Evolutionary conservation across 2,329 filamentous ascomycete species (phyloP), one percentile per base, ranked within the genome.

Genomic region (Aureobasidium sp.): DNA sequence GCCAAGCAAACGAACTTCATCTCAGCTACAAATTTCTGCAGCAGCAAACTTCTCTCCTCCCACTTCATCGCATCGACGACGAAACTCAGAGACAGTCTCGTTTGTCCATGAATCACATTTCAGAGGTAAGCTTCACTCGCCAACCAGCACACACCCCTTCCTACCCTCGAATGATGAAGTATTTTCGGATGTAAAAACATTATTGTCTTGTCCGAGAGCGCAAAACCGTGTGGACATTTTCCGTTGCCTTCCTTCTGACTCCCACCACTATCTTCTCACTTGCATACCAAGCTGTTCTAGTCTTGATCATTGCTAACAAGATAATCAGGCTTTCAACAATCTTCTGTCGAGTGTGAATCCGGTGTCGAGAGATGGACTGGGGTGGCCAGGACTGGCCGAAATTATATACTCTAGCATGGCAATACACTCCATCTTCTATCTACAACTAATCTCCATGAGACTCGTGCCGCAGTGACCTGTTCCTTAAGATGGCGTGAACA

Each of bases 211-310:
- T 88, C 89, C 89, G 89, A 88, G 88, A 89, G 91, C 91, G 91
- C 91, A 96, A 91, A 88, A 81, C 83, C 83, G 80, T 97, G 92
- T 96, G 87, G 92, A 96, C 78, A 85, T 88, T 89, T 87, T 96
- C 92, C 91, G 92, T 96, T 97, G 92, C 91, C 92, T 97, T 97
- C 92, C 92, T 97, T 96, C 91, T 97, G 91, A 96, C 86, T 48
- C 50, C 12, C 15, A 22, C n/a, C 37, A 5, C 35, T 15, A 50
- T 27, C 14, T n/a, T 49, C 14, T 4, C 7, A 42, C 22, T 3
- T 58, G 33, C 31, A 58, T 58, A 47, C 31, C 24, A 48, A 27
- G 29, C 22, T n/a, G n/a, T 48, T 2, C n/a, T 1, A 2, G 27
- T n/a, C 42, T 27, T 27, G 54, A 48, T 19, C 42, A 14, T 17